A percentile compares a stretch with the other conserved stretches of the same genome.
These are phyloP conservation scores for Poronia punctata DNA, from an alignment of 495 filamentous ascomycete species.

Conservation along the genomic window DNA sequence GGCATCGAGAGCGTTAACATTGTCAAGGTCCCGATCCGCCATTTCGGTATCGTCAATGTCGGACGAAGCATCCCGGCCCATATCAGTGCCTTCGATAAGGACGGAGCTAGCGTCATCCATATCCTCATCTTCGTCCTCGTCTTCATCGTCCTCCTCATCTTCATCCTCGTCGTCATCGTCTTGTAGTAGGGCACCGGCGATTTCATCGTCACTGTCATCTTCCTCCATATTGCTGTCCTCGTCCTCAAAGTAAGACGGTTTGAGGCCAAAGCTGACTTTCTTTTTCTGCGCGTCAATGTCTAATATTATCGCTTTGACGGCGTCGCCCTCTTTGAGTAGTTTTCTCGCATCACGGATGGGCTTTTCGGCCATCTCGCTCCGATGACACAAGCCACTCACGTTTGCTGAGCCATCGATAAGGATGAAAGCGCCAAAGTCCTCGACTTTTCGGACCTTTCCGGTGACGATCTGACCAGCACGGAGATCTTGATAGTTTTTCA, in stretches of 20 bases:
- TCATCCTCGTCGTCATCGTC: conserved; percentile 38
- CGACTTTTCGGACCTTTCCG: conserved; percentile 84
- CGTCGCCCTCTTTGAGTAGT: conserved; percentile 80
- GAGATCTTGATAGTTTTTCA: conserved; percentile 61
- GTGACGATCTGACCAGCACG: conserved; percentile 73
- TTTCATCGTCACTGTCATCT: conserved; percentile 38
- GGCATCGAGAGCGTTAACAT: conserved; percentile 57
- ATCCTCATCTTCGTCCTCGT: conserved; percentile 31
- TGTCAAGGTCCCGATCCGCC: conserved; percentile 30
- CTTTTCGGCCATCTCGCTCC: conserved; percentile 80
- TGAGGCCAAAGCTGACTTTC: conserved; percentile 81
- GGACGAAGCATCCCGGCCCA: conserved; percentile 25
- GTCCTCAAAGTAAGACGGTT: conserved; percentile 80
- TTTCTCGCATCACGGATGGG: conserved; percentile 69
- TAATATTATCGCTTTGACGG: conserved; percentile 82
- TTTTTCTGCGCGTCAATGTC: conserved; percentile 65
- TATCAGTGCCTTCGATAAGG: conserved; percentile 39
- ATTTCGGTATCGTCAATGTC: conserved; percentile 48
- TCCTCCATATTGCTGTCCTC: conserved; percentile 47
- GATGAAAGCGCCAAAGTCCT: conserved; percentile 92
- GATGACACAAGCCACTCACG: conserved; percentile 87
- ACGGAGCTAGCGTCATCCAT: conserved; percentile 49
- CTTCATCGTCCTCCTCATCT: conserved; percentile 43
- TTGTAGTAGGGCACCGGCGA: conserved; percentile 38
- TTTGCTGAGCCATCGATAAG: conserved; percentile 76